A percentile compares a stretch with the other conserved stretches of the same genome.
phyloP scores from a whole-genome alignment of 2,329 filamentous ascomycete species.

The Cladorrhinum sp. region DNA sequence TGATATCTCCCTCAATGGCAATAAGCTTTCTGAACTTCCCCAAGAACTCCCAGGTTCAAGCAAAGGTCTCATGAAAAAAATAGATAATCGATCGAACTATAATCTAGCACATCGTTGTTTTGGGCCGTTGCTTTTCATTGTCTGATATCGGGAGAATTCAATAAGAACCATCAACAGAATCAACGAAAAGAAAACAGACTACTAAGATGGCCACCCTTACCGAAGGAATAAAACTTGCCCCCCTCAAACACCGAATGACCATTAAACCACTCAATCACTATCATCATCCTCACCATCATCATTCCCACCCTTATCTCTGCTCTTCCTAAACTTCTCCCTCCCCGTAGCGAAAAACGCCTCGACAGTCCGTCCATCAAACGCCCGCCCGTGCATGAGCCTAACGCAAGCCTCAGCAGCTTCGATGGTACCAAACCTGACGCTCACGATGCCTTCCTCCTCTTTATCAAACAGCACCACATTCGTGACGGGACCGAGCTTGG shows the following conservation, averaged over 20 bases:
- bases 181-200: too few species aligned
- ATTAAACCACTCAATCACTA: conserved; percentile 13
- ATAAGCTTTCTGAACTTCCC: too few species aligned
- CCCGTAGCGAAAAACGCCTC: conserved; percentile 70
- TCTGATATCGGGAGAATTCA: too few species aligned
- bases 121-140: too few species aligned
- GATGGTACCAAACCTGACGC: conserved; percentile 72
- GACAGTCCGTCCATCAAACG: conserved; percentile 70
- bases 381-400: conserved; percentile 72
- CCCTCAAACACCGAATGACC: neutral
- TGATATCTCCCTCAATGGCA: neutral
- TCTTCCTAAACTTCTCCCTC: conserved; percentile 70
- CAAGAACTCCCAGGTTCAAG: too few species aligned
- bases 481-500: conserved; percentile 81
- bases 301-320: conserved; percentile 50
- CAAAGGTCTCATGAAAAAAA: too few species aligned
- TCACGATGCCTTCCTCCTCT: conserved; percentile 80
- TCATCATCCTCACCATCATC: conserved; percentile 44
- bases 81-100: too few species aligned
- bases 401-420: conserved; percentile 72
- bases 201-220: too few species aligned
- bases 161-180: too few species aligned
- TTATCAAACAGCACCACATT: conserved; percentile 89
- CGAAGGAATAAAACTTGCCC: too few species aligned
- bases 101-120: too few species aligned